Conservation (phyloP, 805 yeast species). For the Saturnispora zaruensis region DNA sequence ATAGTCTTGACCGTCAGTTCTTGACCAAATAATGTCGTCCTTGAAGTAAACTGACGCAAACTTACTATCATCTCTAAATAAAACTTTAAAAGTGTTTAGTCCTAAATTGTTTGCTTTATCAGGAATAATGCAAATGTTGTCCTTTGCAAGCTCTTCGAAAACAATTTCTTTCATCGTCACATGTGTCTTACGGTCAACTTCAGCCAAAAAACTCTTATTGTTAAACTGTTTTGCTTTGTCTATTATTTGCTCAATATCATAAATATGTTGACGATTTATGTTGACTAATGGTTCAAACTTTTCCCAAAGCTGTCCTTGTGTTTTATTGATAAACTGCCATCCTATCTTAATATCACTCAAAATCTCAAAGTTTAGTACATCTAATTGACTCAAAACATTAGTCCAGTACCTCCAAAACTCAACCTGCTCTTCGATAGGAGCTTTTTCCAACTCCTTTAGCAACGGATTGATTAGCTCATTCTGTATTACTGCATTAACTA, state of each 20-base stretch:
- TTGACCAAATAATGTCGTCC: slow-evolving; percentile 51
- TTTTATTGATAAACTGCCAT: slow-evolving; percentile 4
- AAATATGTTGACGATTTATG: background rate
- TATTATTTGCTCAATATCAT: background rate
- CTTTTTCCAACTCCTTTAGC: background rate
- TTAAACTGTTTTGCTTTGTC: background rate
- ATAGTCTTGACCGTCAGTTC: slow-evolving; percentile 22
- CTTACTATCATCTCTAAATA: background rate
- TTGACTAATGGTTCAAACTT: background rate
- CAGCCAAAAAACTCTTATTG: background rate
- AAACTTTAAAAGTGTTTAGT: background rate
- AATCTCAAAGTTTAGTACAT: background rate
- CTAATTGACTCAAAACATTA: background rate
- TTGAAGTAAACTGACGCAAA: slow-evolving; percentile 36
- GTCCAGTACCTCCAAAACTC: slow-evolving; percentile 7
- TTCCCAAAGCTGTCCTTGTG: background rate
- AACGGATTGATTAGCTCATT: slow-evolving; percentile 2
- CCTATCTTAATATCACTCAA: background rate
- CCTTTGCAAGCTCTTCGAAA: slow-evolving; percentile 45
- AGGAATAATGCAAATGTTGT: slow-evolving; percentile 38
- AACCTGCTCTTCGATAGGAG: background rate
- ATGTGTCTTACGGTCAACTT: background rate
- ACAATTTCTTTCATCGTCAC: slow-evolving; percentile 58
- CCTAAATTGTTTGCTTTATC: slow-evolving; percentile 10
- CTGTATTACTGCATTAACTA: background rate